Evolutionary conservation across 495 filamentous ascomycete genomes (phyloP), one percentile per base, ranked within the genome.

Genomic region (Rhypophila decipiens): DNA sequence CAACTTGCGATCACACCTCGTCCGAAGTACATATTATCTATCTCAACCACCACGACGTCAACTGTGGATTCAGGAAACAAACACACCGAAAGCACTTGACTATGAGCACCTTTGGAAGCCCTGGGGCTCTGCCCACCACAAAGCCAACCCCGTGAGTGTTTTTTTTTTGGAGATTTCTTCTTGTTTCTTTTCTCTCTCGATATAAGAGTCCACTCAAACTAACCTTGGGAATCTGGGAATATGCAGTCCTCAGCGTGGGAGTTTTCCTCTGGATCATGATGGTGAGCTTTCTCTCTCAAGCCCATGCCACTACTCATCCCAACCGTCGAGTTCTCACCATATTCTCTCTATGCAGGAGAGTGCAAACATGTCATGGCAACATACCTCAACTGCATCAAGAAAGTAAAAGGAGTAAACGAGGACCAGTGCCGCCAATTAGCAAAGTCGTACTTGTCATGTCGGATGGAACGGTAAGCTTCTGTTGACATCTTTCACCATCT

Each of bases 241-340:
- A 27, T 39, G 23, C 49, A 94, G 89, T 40, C 93, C 93, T 0
- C 88, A 98, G 65, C 86, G 93, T 45, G 93, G 93, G 37, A 94
- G 88, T 64, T 98, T 98, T 59, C 93, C 93, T 19, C 82, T 98
- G 37, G 93, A 98, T 61, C 91, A 96, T 54, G 89, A 95, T 58
- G 90, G 89, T 90, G 71, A 60, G 71, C 53, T 10, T n/a, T n/a
- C n/a, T 22, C 41, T 10, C 15, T 39, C 44, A 46, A 43, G 22
- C 24, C 20, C 13, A 39, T 4, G 42, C 13, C 20, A 34, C 8
- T 36, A 20, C 15, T 5, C 40, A 2, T 3, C 21, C 23, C 10
- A 10, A 3, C 36, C 20, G 8, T 11, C 34, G 19, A 29, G 52
- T 11, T 13, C 19, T 3, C 8, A 38, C 11, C 24, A 27, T 20